Conservation (phyloP, 257 asterid genomes). For the Agastache rugosa region DNA sequence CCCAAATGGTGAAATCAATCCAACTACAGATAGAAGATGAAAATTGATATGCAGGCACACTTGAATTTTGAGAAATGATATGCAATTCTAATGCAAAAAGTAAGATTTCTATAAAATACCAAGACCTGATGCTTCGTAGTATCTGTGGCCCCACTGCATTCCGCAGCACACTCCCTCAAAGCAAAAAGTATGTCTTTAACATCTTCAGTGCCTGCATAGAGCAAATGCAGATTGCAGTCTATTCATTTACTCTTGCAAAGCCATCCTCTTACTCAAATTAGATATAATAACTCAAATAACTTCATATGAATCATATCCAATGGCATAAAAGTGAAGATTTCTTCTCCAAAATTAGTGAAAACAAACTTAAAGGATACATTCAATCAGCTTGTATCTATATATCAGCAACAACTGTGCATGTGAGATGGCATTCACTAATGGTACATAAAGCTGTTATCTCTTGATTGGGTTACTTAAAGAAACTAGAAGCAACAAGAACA, state of each 20-base stretch:
- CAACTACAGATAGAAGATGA: background rate
- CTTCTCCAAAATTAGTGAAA: conserved; percentile 9
- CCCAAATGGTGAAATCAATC: background rate
- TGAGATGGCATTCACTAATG: background rate
- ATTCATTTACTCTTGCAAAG: conserved; percentile 30
- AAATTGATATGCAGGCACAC: conserved; percentile 24
- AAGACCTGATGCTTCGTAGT: conserved; percentile 76
- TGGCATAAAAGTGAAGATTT: conserved; percentile 23
- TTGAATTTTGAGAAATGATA: conserved; percentile 1
- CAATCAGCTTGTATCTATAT: conserved; percentile 3
- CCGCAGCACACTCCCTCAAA: conserved; percentile 71
- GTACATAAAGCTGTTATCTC: conserved; percentile 4
- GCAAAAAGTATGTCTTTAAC: conserved; percentile 70
- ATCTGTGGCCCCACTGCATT: conserved; percentile 56
- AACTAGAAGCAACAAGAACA: conserved; percentile 30
- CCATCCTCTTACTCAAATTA: conserved; percentile 17
- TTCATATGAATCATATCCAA: conserved; percentile 10
- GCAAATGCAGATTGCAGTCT: conserved; percentile 27
- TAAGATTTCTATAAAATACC: conserved; percentile 17
- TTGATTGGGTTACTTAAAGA: conserved; percentile 15
- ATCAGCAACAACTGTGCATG: background rate
- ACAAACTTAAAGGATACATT: conserved; percentile 17
- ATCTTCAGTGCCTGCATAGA: conserved; percentile 81
- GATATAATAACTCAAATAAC: background rate
- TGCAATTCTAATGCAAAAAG: conserved; percentile 11